Evolutionary conservation across 2,329 filamentous ascomycete genomes (phyloP).

Genomic region (Penicillium sp.): DNA sequence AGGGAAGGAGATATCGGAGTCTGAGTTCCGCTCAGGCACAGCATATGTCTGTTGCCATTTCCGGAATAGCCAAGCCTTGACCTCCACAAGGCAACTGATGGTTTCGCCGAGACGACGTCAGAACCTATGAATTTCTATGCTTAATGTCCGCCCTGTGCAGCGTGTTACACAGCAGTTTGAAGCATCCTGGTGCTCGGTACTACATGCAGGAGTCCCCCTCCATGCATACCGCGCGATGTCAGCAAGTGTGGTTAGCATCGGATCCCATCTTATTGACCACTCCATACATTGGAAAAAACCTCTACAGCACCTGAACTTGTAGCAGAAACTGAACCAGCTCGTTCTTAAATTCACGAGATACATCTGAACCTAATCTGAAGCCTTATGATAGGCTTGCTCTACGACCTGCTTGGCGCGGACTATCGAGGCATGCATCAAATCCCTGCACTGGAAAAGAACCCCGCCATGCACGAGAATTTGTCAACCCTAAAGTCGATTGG

Average conservation of each 20-base stretch:
- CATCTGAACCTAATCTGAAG: slow-evolving; percentile 10
- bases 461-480: slow-evolving; percentile 13
- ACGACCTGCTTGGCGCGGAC: not conserved
- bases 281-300: not conserved
- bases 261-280: not conserved
- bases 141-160: not conserved
- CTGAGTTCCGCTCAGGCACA: slow-evolving; percentile 1
- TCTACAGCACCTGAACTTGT: not conserved
- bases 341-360: not conserved
- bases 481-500: slow-evolving; percentile 7
- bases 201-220: not conserved
- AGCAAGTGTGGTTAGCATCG: not conserved
- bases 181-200: slow-evolving; percentile 8
- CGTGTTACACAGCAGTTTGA: slow-evolving; percentile 2
- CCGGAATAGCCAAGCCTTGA: not conserved
- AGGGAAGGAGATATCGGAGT: not conserved
- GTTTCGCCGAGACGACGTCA: not conserved
- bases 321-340: not conserved
- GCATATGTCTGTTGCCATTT: not conserved
- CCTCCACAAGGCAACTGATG: not conserved
- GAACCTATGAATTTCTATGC: not conserved
- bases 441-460: not conserved
- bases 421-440: slow-evolving; percentile 5
- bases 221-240: not conserved
- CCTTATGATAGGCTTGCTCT: not conserved